These are phyloP conservation scores for Boletus fagicola DNA, from an alignment of 768 basidiomycete species.

Conservation along the genomic window DNA sequence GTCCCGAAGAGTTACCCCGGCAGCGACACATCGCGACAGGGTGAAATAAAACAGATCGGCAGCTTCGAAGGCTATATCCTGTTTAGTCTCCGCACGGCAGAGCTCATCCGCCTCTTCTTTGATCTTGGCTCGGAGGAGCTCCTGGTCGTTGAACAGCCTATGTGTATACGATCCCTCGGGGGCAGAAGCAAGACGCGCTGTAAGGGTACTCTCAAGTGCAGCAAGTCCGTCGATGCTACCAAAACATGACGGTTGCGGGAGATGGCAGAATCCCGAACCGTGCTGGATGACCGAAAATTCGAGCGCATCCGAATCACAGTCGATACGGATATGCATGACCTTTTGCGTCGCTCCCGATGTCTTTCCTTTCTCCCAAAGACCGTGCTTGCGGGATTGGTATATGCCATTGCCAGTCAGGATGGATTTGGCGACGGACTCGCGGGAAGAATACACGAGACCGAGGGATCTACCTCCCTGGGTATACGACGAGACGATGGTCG, in stretches of 20 bases:
- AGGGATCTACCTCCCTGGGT: conserved; percentile 69
- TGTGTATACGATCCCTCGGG: conserved; percentile 92
- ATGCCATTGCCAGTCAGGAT: conserved; percentile 88
- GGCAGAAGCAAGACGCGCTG: conserved; percentile 66
- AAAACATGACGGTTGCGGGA: conserved; percentile 86
- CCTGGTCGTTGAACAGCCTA: conserved; percentile 77
- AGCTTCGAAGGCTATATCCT: conserved; percentile 91
- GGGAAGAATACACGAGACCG: conserved; percentile 94
- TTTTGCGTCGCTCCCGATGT: conserved; percentile 93
- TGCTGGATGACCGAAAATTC: conserved; percentile 89
- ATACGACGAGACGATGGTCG: conserved; percentile 81
- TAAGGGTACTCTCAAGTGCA: conserved; percentile 77
- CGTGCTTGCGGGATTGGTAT: conserved; percentile 95
- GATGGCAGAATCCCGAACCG: conserved; percentile 92
- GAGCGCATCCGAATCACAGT: conserved; percentile 92
- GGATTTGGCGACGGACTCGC: conserved; percentile 79
- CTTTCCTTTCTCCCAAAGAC: conserved; percentile 96
- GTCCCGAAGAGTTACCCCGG: conserved; percentile 79
- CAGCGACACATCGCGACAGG: conserved; percentile 76
- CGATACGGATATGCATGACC: conserved; percentile 74
- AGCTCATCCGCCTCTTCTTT: conserved; percentile 98
- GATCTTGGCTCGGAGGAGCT: conserved; percentile 87
- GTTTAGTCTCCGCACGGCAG: conserved; percentile 73
- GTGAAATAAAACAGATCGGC: conserved; percentile 95
- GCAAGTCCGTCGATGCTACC: conserved; percentile 76